Evolutionary conservation across 805 yeast genomes (phyloP), one percentile per base, ranked within the genome.

Genomic region (Barnettozyma populi): DNA sequence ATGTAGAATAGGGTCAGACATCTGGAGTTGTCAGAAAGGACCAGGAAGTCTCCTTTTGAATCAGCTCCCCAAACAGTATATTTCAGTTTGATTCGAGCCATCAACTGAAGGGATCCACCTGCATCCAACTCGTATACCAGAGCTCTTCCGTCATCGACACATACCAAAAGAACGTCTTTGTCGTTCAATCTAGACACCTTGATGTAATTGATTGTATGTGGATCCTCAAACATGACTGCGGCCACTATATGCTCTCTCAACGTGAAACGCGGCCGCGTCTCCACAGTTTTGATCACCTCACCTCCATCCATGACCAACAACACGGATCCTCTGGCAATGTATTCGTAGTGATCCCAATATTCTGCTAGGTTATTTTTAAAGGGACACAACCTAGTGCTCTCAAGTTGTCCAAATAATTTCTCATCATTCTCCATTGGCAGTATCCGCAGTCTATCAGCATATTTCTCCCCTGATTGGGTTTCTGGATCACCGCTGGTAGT

Each of bases 61-160:
- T 80, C 86, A 18, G 79, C 54, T 0, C 87, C 86, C 90, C 90
- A 84, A 2, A 74, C 78, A 1, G 85, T 78, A 2, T 74, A 63
- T 6, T 65, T 65, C 47, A 74, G 54, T 29, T 62, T 65, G 3
- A 75, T 46, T 23, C 54, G 57, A 32, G 63, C 56, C 19, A 60
- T 66, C 2, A 70, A 59, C 6, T 54, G 50, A 2, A 65, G 47
- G 27, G 54, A 53, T 10, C 59, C 45, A 8, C 60, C 63, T 0
- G 60, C 56, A 5, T 60, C 61, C 2, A 72, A 48, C 44, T 69
- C 60, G 56, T 55, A 70, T 0, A 82, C 49, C 42, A 75, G 49
- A 0, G 72, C 68, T 7, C 74, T 54, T 0, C 88, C 88, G 59
- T 79, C 80, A 57, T 82, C 88, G 14, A 69, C 54, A 41, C 83